Conservation (phyloP, 2,329 filamentous ascomycete species). For the Eutypa lata region DNA sequence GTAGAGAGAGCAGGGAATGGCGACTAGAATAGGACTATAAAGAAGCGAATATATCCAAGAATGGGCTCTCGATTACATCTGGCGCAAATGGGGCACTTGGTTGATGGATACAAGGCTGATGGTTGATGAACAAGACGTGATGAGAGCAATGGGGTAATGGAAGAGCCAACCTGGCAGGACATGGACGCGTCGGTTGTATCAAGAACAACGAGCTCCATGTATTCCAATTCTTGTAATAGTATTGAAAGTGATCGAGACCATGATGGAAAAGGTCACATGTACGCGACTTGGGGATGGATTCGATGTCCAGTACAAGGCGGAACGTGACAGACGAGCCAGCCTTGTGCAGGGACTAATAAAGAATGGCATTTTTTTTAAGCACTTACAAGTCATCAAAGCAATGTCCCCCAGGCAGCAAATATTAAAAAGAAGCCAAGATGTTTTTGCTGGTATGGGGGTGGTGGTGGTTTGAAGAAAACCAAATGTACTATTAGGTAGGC, state of each 20-base stretch:
- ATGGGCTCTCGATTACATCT: slow-evolving; percentile 31
- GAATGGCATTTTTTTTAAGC: slow-evolving; percentile 13
- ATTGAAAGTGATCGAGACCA: slow-evolving; percentile 19
- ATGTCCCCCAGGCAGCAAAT: slow-evolving; percentile 12
- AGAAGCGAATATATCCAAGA: slow-evolving; percentile 32
- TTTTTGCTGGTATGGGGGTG: slow-evolving; percentile 11
- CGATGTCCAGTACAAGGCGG: slow-evolving; percentile 24
- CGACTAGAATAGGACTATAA: slow-evolving; percentile 31
- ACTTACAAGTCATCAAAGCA: slow-evolving; percentile 33
- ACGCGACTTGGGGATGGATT: slow-evolving; percentile 25
- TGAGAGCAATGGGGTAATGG: slow-evolving; percentile 18
- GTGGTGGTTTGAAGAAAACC: slow-evolving; percentile 19
- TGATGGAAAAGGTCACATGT: slow-evolving; percentile 27
- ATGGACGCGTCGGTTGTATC: slow-evolving; percentile 21
- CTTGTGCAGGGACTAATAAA: slow-evolving; percentile 20
- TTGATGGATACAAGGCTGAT: slow-evolving; percentile 49
- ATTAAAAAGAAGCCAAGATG: slow-evolving; percentile 10
- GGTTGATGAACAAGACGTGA: slow-evolving; percentile 41
- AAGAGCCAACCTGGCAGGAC: slow-evolving; percentile 13
- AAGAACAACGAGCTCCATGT: slow-evolving; percentile 22
- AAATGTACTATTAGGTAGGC: slow-evolving; percentile 17
- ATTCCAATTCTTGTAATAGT: slow-evolving; percentile 19
- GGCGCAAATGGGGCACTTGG: slow-evolving; percentile 34
- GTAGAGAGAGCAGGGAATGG: slow-evolving; percentile 25
- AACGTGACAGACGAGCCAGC: slow-evolving; percentile 22